Percentiles rank a stretch among this genome's conserved stretches.
These are phyloP conservation scores for Erythrophleum fordii DNA, from an alignment of 306 rosid genomes.

Conservation along the genomic window DNA sequence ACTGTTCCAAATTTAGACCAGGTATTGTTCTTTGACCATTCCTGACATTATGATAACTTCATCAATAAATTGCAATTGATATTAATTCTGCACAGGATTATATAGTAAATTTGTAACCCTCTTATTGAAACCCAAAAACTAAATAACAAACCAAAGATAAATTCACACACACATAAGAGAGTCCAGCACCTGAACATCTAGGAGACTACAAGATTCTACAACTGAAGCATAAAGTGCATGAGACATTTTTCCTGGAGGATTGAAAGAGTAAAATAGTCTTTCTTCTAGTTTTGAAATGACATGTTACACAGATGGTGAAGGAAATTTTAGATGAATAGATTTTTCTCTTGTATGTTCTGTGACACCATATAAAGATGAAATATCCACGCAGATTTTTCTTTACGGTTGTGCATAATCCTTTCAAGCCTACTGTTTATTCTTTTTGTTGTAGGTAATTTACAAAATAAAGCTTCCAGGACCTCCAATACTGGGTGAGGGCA, in stretches of 20 bases:
- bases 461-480: slow-evolving; percentile 96
- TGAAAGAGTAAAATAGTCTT: slow-evolving; percentile 2
- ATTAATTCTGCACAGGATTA: slow-evolving; percentile 13
- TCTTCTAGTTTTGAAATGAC: slow-evolving; percentile 3
- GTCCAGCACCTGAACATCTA: not conserved
- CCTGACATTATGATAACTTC: slow-evolving; percentile 21
- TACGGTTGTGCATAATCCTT: slow-evolving; percentile 10
- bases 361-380: slow-evolving; percentile 5
- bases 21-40: slow-evolving; percentile 56
- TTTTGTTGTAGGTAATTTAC: slow-evolving; percentile 71
- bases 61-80: slow-evolving; percentile 28
- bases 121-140: not conserved
- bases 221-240: slow-evolving; percentile 11
- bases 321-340: slow-evolving; percentile 20
- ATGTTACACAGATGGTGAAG: slow-evolving; percentile 10
- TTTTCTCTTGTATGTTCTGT: slow-evolving; percentile 16
- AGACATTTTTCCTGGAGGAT: slow-evolving; percentile 23
- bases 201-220: slow-evolving; percentile 18
- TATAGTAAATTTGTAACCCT: slow-evolving; percentile 12
- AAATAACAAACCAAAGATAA: slow-evolving; percentile 16
- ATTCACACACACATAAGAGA: not conserved
- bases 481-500: slow-evolving; percentile 94
- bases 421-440: slow-evolving; percentile 34
- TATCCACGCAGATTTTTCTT: slow-evolving; percentile 15
- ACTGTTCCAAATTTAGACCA: slow-evolving; percentile 79